Base-by-base conservation (phyloP, 2,329 filamentous ascomycete species). In the Apiospora hydei region DNA sequence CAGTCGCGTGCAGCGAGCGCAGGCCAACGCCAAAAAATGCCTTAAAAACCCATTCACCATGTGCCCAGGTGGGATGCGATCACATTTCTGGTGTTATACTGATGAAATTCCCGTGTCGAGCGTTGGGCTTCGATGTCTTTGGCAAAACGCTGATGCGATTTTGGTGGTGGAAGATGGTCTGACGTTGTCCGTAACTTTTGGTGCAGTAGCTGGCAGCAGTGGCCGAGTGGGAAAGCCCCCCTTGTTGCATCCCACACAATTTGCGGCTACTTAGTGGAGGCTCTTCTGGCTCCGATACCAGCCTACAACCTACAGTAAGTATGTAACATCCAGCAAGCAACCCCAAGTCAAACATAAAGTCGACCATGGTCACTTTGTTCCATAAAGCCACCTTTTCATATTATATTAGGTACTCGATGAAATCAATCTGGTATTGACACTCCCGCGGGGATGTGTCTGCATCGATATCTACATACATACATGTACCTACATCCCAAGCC, bases 1-100 rank as follows among this genome's bases (percentile, higher is more conserved):
- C 30, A 69, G 47, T 86, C 86, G 87, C 86, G 85, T 83, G 83
- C 84, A 81, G 81, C 81, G 78, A 81, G 84, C 84, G 82, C 84
- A 81, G 84, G 84, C 83, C 84, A 80, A 80, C 80, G 83, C 80
- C 80, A 78, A 80, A 80, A 78, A 76, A 72, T 78, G 72, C 80
- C 76, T 83, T 83, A 85, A 85, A 82, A 81, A 83, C 80, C 81
- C 83, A 84, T 83, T 75, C 80, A 84, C 80, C 75, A 77, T 79
- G 77, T 77, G 79, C 73, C 16, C 72, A 70, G 72, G 72, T 71
- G 72, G 74, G 75, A 84, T 81, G 85, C 85, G 85, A 87, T 86
- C 81, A 77, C 75, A 76, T 73, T 77, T 78, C 73, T 74, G 76
- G 74, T 76, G 74, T 84, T 79, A 84, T 75, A 79, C 79, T 74